Percentiles rank a stretch among this genome's conserved stretches.
Evolutionary conservation across 495 filamentous ascomycete species (phyloP).

Genomic region (Staphylotrichum longicolle): DNA sequence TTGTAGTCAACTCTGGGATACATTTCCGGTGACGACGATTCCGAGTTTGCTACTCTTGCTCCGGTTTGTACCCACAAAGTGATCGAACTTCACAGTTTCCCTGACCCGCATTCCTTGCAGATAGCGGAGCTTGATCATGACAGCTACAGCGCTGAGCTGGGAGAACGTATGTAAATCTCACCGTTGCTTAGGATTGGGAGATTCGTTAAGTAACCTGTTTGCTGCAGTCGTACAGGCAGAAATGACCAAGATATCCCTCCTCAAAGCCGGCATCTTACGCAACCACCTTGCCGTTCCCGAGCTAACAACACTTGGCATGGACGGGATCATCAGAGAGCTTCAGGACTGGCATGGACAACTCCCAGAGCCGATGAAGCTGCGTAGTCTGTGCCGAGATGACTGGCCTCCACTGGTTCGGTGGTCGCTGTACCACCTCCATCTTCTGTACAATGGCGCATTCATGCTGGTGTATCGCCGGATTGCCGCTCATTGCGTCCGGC

Average conservation of each 20-base stretch:
- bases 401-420: constrained; percentile 20
- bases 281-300: constrained; percentile 31
- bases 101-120: constrained; percentile 1
- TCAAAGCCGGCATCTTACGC: constrained; percentile 33
- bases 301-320: constrained; percentile 21
- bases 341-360: constrained; percentile 30
- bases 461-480: constrained; percentile 38
- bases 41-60: constrained; percentile 25
- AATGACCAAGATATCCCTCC: constrained; percentile 34
- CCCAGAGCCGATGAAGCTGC: constrained; percentile 22
- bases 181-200: background rate
- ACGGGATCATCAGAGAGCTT: constrained; percentile 28
- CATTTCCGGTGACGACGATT: constrained; percentile 27
- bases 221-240: constrained; percentile 31
- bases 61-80: constrained; percentile 14
- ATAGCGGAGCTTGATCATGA: constrained; percentile 24
- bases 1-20: constrained; percentile 37
- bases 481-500: constrained; percentile 25
- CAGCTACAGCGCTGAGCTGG: constrained; percentile 19
- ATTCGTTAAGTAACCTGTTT: background rate
- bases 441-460: constrained; percentile 36
- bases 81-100: background rate
- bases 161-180: constrained; percentile 21
- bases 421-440: constrained; percentile 35
- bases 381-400: constrained; percentile 14